A percentile compares a stretch with the other conserved stretches of the same genome.
phyloP scores from a whole-genome alignment of 257 asterid species.

The Solanum microdontum region DNA sequence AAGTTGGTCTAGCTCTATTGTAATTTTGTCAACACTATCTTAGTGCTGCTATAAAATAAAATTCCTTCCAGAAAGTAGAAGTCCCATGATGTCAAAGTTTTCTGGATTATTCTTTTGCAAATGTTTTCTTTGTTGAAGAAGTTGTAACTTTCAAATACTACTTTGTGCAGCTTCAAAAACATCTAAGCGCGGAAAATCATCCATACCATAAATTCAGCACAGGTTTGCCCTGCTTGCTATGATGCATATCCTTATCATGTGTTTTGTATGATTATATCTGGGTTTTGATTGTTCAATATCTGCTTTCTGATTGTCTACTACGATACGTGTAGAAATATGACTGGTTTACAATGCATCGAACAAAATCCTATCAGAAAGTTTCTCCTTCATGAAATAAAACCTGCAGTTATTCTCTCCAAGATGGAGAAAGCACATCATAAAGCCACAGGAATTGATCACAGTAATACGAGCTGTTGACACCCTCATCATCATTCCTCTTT shows the following conservation, averaged over 20 bases:
- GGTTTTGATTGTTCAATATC: not conserved
- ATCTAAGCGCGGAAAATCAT: conserved; percentile 60
- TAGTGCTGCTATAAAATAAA: not conserved
- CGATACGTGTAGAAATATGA: not conserved
- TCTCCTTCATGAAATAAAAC: not conserved
- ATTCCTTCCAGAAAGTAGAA: not conserved
- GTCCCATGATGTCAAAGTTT: not conserved
- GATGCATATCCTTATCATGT: not conserved
- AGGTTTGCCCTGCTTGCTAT: conserved; percentile 35
- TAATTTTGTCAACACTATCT: not conserved
- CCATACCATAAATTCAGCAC: conserved; percentile 97
- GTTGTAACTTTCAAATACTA: conserved; percentile 2
- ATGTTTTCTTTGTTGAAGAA: conserved; percentile 1
- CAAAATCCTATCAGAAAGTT: not conserved
- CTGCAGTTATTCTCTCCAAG: not conserved
- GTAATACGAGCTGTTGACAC: not conserved
- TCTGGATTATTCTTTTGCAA: not conserved
- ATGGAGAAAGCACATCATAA: not conserved
- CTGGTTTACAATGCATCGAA: not conserved
- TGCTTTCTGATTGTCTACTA: not conserved
- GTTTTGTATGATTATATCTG: not conserved
- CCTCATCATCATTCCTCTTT: not conserved
- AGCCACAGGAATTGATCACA: not conserved
- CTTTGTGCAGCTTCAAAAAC: conserved; percentile 79
- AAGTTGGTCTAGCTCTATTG: not conserved